These are phyloP conservation scores for Podila epigama DNA, from an alignment of 192 early-diverging fungal species.

Conservation along the genomic window DNA sequence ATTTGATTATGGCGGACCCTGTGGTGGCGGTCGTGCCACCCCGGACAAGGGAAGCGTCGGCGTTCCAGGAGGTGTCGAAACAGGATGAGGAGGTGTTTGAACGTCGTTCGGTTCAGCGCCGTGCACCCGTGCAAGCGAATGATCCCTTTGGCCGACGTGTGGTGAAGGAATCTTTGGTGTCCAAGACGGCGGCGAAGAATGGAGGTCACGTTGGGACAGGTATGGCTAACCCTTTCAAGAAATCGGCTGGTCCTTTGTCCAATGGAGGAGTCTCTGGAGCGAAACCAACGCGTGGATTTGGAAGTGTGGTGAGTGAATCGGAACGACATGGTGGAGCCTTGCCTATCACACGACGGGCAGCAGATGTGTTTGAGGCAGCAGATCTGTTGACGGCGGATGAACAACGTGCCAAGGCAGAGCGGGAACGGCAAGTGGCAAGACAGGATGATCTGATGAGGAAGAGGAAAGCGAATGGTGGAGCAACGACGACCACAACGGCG, in stretches of 20 bases:
- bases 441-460: conserved; percentile 29
- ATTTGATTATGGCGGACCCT: conserved; percentile 31
- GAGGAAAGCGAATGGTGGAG: conserved; percentile 28
- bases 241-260: conserved; percentile 1
- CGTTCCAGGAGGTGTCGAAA: conserved; percentile 6
- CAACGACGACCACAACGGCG: not conserved
- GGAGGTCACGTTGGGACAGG: not conserved
- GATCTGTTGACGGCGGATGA: conserved; percentile 34
- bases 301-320: conserved; percentile 18
- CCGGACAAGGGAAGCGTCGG: not conserved
- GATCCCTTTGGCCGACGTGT: conserved; percentile 47
- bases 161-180: conserved; percentile 12
- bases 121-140: conserved; percentile 11
- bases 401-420: conserved; percentile 13
- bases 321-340: conserved; percentile 8
- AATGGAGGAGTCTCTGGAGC: no score
- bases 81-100: conserved; percentile 29
- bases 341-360: conserved; percentile 27
- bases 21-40: conserved; percentile 1
- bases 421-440: conserved; percentile 4
- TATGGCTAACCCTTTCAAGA: conserved; percentile 32
- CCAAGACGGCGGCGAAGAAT: not conserved
- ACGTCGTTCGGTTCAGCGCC: conserved; percentile 16
- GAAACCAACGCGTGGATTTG: conserved; percentile 29
- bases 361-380: conserved; percentile 40